Evolutionary conservation across 192 early-diverging fungal species (phyloP).

Genomic region (Dissophora globulifera): DNA sequence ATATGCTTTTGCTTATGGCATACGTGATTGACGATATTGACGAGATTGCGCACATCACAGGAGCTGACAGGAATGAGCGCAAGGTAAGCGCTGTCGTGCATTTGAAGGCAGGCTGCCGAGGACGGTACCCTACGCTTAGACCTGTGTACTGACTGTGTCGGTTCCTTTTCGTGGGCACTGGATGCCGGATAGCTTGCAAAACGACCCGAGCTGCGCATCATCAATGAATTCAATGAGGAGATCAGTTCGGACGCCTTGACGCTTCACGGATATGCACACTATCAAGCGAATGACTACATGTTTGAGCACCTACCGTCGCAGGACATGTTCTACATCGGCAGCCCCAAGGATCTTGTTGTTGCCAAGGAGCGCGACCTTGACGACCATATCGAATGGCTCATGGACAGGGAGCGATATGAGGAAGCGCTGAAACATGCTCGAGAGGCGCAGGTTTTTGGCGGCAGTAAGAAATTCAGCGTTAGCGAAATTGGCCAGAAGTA

Average conservation of each 20-base stretch:
- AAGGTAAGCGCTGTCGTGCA: conserved; percentile 36
- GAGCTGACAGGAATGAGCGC: conserved; percentile 33
- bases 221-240: conserved; percentile 82
- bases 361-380: conserved; percentile 88
- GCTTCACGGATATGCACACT: conserved; percentile 85
- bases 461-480: conserved; percentile 69
- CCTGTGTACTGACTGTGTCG: no score
- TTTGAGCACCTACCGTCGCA: conserved; percentile 77
- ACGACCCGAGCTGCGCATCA: conserved; percentile 92
- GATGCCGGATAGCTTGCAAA: conserved; percentile 57
- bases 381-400: conserved; percentile 95
- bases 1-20: conserved; percentile 76
- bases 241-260: conserved; percentile 89
- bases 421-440: conserved; percentile 80
- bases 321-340: conserved; percentile 90
- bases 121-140: no score
- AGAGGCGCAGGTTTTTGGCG: conserved; percentile 65
- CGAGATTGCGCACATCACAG: conserved; percentile 62
- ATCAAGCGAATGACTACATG: conserved; percentile 95
- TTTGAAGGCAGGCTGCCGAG: no score
- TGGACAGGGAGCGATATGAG: conserved; percentile 81
- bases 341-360: conserved; percentile 93
- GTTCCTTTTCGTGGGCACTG: no score
- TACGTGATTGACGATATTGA: conserved; percentile 69
- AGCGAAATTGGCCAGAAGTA: conserved; percentile 87